Base-by-base conservation (phyloP, 805 yeast species). In the Naumovozyma castellii region DNA sequence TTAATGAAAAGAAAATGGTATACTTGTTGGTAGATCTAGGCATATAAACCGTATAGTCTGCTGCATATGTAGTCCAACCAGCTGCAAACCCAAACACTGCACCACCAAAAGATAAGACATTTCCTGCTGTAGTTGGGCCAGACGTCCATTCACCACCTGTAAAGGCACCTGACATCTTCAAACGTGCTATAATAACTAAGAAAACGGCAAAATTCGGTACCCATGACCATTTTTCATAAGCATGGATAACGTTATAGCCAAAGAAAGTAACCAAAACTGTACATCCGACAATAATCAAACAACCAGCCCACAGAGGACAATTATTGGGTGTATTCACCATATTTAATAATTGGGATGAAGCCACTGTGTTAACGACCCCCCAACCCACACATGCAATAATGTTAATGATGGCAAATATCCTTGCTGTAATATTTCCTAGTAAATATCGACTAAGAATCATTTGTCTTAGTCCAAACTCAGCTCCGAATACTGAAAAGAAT, bases 41-140 rank as follows among this genome's bases (percentile, higher is more conserved):
- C 72, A 83, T 84, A 67, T 85, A 87, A 34, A 80, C 86, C 36
- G 95, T 84, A 67, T 87, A 88, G 66, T 87, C 97, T 38, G 94
- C 76, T 33, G 95, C 92, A 54, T 80, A 85, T n/a, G 95, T 80
- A 42, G 94, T 77, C 96, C 96, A 87, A 49, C 96, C 95, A 42
- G 95, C 76, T 36, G 95, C 94, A 56, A 81, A 87, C 46, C 96
- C 96, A 56, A 75, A 87, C 47, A 83, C 61, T 34, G 92, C 65
- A 58, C 86, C 80, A 57, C 95, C 95, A 50, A 82, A 86, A 15
- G 90, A 76, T 39, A 87, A 68, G 17, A 85, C 90, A 54, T 62
- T 53, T 46, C 85, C 95, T 29, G 92, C 94, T 42, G 81, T 80
- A 17, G 75, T 68, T 17, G 66, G 57, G 43, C 96, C 95, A 31